Percentiles rank a stretch among this genome's conserved stretches.
Conservation (phyloP, 106 monocot genomes). For the Dendrobium officinale region DNA sequence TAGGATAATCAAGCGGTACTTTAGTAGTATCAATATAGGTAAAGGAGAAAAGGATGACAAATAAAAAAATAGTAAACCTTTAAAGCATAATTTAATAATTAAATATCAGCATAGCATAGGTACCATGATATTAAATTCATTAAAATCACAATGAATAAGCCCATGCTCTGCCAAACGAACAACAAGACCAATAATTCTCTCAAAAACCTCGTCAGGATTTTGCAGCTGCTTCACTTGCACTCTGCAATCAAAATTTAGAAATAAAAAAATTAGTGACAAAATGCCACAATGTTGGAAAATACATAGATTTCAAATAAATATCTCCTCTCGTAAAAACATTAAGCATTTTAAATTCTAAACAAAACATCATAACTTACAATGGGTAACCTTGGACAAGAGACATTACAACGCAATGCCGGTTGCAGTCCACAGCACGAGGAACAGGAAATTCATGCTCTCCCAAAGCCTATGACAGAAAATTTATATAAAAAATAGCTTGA, state of each 20-base stretch:
- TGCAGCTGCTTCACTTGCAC: slow-evolving; percentile 78
- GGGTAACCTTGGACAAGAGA: slow-evolving; percentile 93
- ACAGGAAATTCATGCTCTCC: slow-evolving; percentile 96
- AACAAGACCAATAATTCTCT: slow-evolving; percentile 64
- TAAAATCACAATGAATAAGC: slow-evolving; percentile 95
- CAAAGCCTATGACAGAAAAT: slow-evolving; percentile 46
- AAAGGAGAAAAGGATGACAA: background rate
- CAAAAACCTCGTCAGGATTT: slow-evolving; percentile 80
- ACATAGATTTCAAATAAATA: background rate
- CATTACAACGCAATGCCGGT: slow-evolving; percentile 95
- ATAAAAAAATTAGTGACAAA: background rate
- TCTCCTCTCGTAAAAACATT: background rate
- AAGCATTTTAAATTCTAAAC: slow-evolving; percentile 5
- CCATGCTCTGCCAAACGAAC: slow-evolving; percentile 91
- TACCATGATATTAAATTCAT: slow-evolving; percentile 97
- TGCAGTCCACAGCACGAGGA: slow-evolving; percentile 88
- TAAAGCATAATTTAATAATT: background rate
- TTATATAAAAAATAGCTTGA: background rate
- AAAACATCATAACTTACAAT: slow-evolving; percentile 45
- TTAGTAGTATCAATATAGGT: background rate
- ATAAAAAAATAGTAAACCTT: background rate
- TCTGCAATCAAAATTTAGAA: slow-evolving; percentile 18
- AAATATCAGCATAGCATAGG: background rate
- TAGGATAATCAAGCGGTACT: background rate
- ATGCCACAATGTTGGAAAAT: background rate